phyloP scores from a whole-genome alignment of 306 rosid genomes.

The Ammopiptanthus mongolicus region DNA sequence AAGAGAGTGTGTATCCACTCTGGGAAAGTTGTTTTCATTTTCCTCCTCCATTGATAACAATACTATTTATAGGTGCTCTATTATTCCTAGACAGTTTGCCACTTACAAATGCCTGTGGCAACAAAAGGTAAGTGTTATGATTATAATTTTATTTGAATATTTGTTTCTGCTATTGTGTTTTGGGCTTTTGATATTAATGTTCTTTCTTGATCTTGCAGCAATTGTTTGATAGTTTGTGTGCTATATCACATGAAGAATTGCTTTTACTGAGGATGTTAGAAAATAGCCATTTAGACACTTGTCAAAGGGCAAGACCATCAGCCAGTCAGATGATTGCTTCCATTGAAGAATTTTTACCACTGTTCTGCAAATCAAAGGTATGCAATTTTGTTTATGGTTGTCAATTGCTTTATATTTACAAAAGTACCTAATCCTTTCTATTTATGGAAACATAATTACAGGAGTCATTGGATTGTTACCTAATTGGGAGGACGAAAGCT shows the following conservation, averaged over 20 bases:
- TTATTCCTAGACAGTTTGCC: slow-evolving; percentile 46
- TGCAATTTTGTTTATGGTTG: slow-evolving; percentile 19
- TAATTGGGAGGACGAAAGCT: slow-evolving; percentile 49
- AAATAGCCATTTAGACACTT: slow-evolving; percentile 51
- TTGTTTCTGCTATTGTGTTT: slow-evolving; percentile 2
- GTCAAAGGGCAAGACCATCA: slow-evolving; percentile 46
- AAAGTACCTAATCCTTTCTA: not conserved
- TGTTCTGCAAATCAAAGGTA: slow-evolving; percentile 67
- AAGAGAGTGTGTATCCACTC: slow-evolving; percentile 43
- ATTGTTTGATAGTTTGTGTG: slow-evolving; percentile 62
- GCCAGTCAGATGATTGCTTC: slow-evolving; percentile 42
- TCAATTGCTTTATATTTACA: slow-evolving; percentile 8
- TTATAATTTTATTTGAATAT: not conserved
- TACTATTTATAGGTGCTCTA: slow-evolving; percentile 27
- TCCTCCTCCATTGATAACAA: slow-evolving; percentile 31
- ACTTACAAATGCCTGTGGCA: slow-evolving; percentile 79
- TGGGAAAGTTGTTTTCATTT: slow-evolving; percentile 48
- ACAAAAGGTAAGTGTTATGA: slow-evolving; percentile 52
- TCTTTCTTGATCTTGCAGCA: slow-evolving; percentile 51
- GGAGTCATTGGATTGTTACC: slow-evolving; percentile 64
- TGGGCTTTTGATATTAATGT: not conserved
- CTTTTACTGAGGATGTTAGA: slow-evolving; percentile 55
- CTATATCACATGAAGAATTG: slow-evolving; percentile 45
- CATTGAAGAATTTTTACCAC: slow-evolving; percentile 54
- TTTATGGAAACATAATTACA: slow-evolving; percentile 33